Percentiles rank a stretch among this genome's conserved stretches.
phyloP scores from a whole-genome alignment of 148 eudicot species.

The Cornus florida region DNA sequence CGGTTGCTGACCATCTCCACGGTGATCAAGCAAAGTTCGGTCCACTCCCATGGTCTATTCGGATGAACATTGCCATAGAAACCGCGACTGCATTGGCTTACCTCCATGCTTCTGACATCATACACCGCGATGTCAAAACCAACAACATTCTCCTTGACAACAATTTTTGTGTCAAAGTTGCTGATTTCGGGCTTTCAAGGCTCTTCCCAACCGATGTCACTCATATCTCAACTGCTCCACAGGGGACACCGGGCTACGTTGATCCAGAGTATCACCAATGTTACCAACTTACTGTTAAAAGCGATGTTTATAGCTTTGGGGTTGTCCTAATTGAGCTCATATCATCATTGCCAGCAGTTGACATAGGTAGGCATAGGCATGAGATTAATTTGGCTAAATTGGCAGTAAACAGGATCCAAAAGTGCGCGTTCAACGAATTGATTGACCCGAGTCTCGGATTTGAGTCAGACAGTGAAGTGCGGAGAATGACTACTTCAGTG shows the following conservation, averaged over 20 bases:
- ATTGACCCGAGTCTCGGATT: constrained; percentile 55
- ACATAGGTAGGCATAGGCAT: constrained; percentile 44
- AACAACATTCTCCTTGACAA: constrained; percentile 56
- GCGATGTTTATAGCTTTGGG: constrained; percentile 86
- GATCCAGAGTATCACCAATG: constrained; percentile 74
- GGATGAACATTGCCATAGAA: constrained; percentile 68
- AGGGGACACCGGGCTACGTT: constrained; percentile 80
- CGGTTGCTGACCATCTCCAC: constrained; percentile 64
- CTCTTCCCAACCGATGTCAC: constrained; percentile 52
- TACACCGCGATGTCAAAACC: constrained; percentile 75
- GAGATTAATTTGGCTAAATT: constrained; percentile 65
- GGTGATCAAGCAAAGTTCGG: constrained; percentile 40
- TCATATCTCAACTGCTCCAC: constrained; percentile 73
- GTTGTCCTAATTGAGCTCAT: constrained; percentile 75
- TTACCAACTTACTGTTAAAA: constrained; percentile 66
- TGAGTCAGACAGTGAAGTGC: constrained; percentile 29
- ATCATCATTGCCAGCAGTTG: constrained; percentile 68
- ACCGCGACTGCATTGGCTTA: constrained; percentile 60
- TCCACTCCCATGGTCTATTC: constrained; percentile 49
- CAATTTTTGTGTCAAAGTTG: constrained; percentile 62
- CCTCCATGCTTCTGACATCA: constrained; percentile 61
- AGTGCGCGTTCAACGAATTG: constrained; percentile 45
- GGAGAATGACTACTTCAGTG: constrained; percentile 49
- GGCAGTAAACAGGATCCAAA: constrained; percentile 57
- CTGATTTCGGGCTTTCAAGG: constrained; percentile 72